These are phyloP conservation scores for Rhizoctonia solani DNA, from an alignment of 1,284 basidiomycete genomes.

Conservation along the genomic window DNA sequence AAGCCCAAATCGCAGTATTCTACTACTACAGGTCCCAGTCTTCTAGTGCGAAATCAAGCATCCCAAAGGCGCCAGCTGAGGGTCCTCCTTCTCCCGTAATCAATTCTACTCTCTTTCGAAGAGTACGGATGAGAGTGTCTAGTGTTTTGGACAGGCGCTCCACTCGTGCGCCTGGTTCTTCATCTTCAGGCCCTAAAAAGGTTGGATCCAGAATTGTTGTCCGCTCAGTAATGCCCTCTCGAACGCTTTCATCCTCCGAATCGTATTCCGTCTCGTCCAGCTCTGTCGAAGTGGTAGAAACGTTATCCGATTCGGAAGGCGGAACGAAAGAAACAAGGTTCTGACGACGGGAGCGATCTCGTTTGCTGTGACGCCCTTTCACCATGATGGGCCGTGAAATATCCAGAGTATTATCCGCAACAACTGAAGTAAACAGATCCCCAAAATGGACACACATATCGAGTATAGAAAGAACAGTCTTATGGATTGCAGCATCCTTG, in stretches of 20 bases:
- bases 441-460: slow-evolving; percentile 74
- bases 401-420: slow-evolving; percentile 58
- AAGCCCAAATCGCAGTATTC: background rate
- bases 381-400: slow-evolving; percentile 53
- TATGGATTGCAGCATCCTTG: slow-evolving; percentile 64
- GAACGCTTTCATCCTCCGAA: slow-evolving; percentile 53
- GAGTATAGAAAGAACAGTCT: slow-evolving; percentile 67
- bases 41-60: slow-evolving; percentile 75
- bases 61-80: slow-evolving; percentile 64
- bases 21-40: slow-evolving; percentile 65
- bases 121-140: slow-evolving; percentile 67
- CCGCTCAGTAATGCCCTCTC: slow-evolving; percentile 39
- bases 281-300: slow-evolving; percentile 18
- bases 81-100: slow-evolving; percentile 53
- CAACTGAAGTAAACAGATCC: slow-evolving; percentile 64
- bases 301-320: slow-evolving; percentile 41
- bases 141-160: slow-evolving; percentile 69
- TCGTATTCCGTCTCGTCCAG: slow-evolving; percentile 49
- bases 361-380: slow-evolving; percentile 49
- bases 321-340: slow-evolving; percentile 66
- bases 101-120: slow-evolving; percentile 51
- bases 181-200: slow-evolving; percentile 50
- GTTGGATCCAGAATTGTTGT: slow-evolving; percentile 47
- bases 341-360: slow-evolving; percentile 55
- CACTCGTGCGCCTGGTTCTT: slow-evolving; percentile 53